Evolutionary conservation across 2,329 filamentous ascomycete genomes (phyloP), one percentile per base, ranked within the genome.

Genomic region (Camptophora hylomeconis): DNA sequence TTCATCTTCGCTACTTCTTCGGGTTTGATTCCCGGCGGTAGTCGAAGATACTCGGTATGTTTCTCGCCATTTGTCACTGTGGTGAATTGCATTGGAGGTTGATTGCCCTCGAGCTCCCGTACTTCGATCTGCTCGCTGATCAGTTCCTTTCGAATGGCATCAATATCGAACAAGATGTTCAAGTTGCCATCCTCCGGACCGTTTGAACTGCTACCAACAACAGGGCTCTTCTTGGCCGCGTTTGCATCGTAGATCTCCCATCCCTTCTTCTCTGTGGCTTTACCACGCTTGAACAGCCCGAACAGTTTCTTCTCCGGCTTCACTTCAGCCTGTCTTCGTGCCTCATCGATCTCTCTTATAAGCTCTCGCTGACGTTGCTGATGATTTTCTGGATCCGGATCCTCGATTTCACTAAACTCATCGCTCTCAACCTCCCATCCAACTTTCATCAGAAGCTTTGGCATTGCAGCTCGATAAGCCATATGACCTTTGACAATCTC

Each of bases 321-420:
- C 49, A 72, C 75, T 46, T 93, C 84, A 3, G 92, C 67, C 46
- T 89, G 75, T 49, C 78, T 84, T 5, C 89, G 72, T 5, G 89
- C 89, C 54, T 92, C 86, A 51, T 95, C 87, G 29, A 98, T 93
- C 56, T 98, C 89, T 45, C 80, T 84, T 50, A 98, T 93, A 22
- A 98, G 69, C 54, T 95, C 87, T 32, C 84, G 70, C 54, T 98
- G 89, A 26, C 86, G 69, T 50, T 83, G 69, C 28, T 72, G 68
- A 55, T 95, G 87, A 43, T 92, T 87, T 0, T 95, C 89, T 0
- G 89, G 89, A 47, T 98, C 89, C 0, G 89, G 84, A 43, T 98
- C 89, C 51, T 95, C 89, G 36, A 98, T 95, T 55, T 98, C 89
- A 1, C 72, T 76, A 49, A 95, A 98, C 50, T 95, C 87, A 44